Base-by-base conservation (phyloP, 148 eudicot species). In the Silene uniflora region DNA sequence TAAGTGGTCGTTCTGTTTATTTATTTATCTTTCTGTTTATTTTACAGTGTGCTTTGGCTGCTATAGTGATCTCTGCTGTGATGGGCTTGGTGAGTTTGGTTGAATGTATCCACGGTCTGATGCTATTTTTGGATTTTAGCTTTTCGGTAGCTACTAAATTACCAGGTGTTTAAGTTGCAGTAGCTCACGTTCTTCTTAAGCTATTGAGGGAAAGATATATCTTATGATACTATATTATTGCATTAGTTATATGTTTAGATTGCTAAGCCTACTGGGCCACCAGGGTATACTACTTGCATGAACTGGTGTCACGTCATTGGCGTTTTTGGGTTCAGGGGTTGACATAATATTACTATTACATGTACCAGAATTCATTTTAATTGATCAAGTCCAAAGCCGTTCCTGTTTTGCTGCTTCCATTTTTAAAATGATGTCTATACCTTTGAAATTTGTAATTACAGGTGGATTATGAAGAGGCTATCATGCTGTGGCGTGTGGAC, bases 61-160 rank as follows among this genome's bases (percentile, higher is more conserved):
- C 99, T 72, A 92, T 95, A 78, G 99, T 95, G 81, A 91, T 89
- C 25, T 92, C 99, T 83, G 99, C 99, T 70, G 99, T 95, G 59
- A 86, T 89, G 81, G 99, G 99, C 75, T 87, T 95, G 99, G 99
- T 95, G 81, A 83, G 99, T 87, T n/a, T 27, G 56, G 42, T 46
- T 9, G n/a, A 63, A 58, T 81, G 64, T 10, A 69, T 64, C 24
- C 47, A 19, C 10, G n/a, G 22, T 7, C 16, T 73, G 46, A 32
- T 69, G 46, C 55, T 52, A 11, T 67, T 46, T 17, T 14, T 17
- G 14, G 1, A 22, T 23, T 46, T 21, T 32, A 67, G 49, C 19
- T 32, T 67, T 17, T 32, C 13, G 32, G 32, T 10, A 66, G 69
- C 70, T 35, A 2, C 49, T 35, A 67, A 35, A 32, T 39, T 16